Base-by-base conservation (phyloP, 805 yeast genomes). In the Suhomyces vadensis region DNA sequence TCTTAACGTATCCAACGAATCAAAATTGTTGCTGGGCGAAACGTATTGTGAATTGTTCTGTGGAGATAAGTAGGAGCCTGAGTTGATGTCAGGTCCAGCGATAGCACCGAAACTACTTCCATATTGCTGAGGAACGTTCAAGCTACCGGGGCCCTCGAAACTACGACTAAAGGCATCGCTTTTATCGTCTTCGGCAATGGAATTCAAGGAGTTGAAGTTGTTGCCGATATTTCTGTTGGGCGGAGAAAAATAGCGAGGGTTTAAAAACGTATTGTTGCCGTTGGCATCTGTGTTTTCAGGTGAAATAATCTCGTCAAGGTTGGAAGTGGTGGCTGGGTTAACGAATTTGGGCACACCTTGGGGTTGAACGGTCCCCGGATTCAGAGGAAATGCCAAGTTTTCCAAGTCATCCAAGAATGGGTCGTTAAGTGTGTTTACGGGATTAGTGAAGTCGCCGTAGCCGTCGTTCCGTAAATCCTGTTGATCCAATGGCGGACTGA, bases 201-300 rank as follows among this genome's bases (percentile, higher is more conserved):
- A 51, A 44, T 65, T 62, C 33, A 68, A 58, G 29, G 57, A 49
- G 50, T 57, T 55, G 43, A 52, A 66, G 41, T 57, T 53, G 43
- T 49, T 48, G 11, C 24, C 24, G 10, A 55, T 42, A 10, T 48
- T 41, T 26, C 60, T 56, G 9, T 59, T 55, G 8, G 65, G 61
- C 3, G 77, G 77, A 4, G 74, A 68, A 41, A 72, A 72, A 50
- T 70, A 71, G 46, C 68, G 73, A 5, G 73, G 60, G 29, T 65
- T 64, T 21, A 64, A 46, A 37, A 67, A 67, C 39, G 54, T 50
- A 42, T 49, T 49, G 44, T 46, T 47, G 29, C 25, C 40, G 23
- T 9, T 6, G 16, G 41, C 6, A 6, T 27, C 35, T 20, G 26
- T 38, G 36, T 53, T 55, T 22, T 51, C 55, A 1, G 75, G 75